A percentile compares a stretch with the other conserved stretches of the same genome.
Evolutionary conservation across 495 filamentous ascomycete genomes (phyloP).

Genomic region (Tricharina praecox): DNA sequence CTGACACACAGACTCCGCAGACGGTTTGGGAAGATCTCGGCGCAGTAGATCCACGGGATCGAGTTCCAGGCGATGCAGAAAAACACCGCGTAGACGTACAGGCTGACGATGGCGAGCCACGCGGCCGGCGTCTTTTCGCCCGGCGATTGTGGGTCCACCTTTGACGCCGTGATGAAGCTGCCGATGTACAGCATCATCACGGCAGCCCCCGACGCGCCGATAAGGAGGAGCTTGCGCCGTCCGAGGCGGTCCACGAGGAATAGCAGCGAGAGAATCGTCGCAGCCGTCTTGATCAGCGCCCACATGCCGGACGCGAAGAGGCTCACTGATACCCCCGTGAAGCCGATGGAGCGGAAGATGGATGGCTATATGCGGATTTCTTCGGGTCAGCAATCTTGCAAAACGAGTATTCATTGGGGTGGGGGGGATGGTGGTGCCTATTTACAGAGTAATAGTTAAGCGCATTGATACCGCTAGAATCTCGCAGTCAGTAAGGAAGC

Average conservation of each 20-base stretch:
- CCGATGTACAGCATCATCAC: slow-evolving; percentile 54
- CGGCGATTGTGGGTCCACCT: slow-evolving; percentile 24
- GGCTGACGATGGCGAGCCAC: slow-evolving; percentile 45
- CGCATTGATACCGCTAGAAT: slow-evolving; percentile 29
- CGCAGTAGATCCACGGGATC: slow-evolving; percentile 60
- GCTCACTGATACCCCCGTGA: slow-evolving; percentile 29
- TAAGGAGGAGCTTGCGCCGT: slow-evolving; percentile 47
- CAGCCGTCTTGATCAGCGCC: slow-evolving; percentile 33
- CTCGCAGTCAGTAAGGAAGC: neutral
- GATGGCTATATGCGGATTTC: too few species aligned
- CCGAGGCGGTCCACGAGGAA: slow-evolving; percentile 62
- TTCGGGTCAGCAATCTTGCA: neutral
- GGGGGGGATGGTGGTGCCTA: too few species aligned
- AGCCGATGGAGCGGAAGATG: slow-evolving; percentile 34
- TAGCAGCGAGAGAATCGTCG: slow-evolving; percentile 32
- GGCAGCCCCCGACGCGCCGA: slow-evolving; percentile 46
- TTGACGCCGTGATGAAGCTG: slow-evolving; percentile 42
- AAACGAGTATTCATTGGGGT: neutral
- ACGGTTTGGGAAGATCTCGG: slow-evolving; percentile 54
- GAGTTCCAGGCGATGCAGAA: slow-evolving; percentile 48
- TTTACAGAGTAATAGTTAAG: slow-evolving; percentile 39
- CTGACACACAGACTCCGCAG: slow-evolving; percentile 36
- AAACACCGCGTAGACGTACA: slow-evolving; percentile 47
- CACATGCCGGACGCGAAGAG: slow-evolving; percentile 36
- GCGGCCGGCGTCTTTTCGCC: slow-evolving; percentile 28